Conservation (phyloP, 257 asterid genomes). For the Mentha longifolia region DNA sequence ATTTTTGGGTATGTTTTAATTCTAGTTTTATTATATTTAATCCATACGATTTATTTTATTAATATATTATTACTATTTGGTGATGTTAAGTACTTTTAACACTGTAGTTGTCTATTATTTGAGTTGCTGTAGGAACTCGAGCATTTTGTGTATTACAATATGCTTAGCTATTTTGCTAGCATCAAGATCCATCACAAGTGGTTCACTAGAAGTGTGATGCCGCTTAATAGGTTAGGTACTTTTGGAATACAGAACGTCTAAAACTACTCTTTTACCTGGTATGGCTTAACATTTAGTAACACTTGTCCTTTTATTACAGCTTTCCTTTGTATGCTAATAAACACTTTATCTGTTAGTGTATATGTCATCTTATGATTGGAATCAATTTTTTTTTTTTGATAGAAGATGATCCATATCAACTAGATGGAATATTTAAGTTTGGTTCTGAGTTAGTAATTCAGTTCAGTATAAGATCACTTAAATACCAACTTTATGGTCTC, state of each 20-base stretch:
- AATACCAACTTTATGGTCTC: neutral
- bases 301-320: slow-evolving; percentile 9
- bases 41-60: too few species aligned
- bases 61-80: neutral
- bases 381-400: slow-evolving; percentile 1
- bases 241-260: slow-evolving; percentile 2
- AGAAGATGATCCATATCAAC: neutral
- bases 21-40: slow-evolving; percentile 10
- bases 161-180: neutral
- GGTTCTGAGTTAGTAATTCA: slow-evolving; percentile 13
- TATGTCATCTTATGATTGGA: neutral
- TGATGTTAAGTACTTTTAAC: slow-evolving; percentile 20
- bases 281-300: slow-evolving; percentile 17
- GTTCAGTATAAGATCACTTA: neutral
- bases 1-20: slow-evolving; percentile 79
- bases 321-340: neutral
- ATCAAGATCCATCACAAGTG: slow-evolving; percentile 16
- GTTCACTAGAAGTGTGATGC: slow-evolving; percentile 25
- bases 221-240: slow-evolving; percentile 8
- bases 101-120: slow-evolving; percentile 10
- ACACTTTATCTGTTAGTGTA: neutral
- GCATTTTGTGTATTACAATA: slow-evolving; percentile 23
- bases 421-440: neutral
- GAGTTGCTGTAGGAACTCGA: slow-evolving; percentile 22
- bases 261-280: slow-evolving; percentile 16